Percentiles rank a stretch among this genome's conserved stretches.
These are phyloP conservation scores for Pythium folliculosum DNA, from an alignment of 352 stramenopile genomes.

Conservation along the genomic window DNA sequence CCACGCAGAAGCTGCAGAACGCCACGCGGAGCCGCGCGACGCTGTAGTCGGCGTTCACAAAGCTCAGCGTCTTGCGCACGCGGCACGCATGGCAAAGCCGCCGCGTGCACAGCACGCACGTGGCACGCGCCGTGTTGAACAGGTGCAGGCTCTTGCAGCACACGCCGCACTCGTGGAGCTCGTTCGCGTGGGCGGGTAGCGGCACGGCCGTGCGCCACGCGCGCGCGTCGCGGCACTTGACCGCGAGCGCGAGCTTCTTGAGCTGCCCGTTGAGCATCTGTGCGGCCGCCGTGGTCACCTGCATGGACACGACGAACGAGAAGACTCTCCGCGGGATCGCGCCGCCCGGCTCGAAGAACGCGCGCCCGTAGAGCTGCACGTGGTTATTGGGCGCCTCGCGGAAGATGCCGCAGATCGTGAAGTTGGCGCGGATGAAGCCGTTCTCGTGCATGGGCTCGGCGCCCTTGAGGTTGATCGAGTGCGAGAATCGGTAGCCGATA, in stretches of 20 bases:
- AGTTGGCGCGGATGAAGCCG: slow-evolving; percentile 33
- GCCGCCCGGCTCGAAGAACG: slow-evolving; percentile 35
- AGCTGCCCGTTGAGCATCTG: slow-evolving; percentile 2
- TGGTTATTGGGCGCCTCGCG: slow-evolving; percentile 31
- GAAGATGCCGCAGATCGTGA: slow-evolving; percentile 42
- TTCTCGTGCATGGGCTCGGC: not conserved
- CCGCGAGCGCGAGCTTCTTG: slow-evolving; percentile 20
- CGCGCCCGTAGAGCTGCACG: slow-evolving; percentile 40
- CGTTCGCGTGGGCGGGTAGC: not conserved
- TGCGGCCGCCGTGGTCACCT: not conserved
- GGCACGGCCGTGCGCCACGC: slow-evolving; percentile 16
- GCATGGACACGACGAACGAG: not conserved
- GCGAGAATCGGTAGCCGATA: slow-evolving; percentile 53
- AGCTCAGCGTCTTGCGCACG: slow-evolving; percentile 19
- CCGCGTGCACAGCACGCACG: slow-evolving; percentile 16
- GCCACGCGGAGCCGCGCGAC: slow-evolving; percentile 8
- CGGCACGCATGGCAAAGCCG: slow-evolving; percentile 17
- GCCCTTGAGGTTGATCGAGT: slow-evolving; percentile 37
- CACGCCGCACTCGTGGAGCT: slow-evolving; percentile 2
- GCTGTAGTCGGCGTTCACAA: slow-evolving; percentile 9
- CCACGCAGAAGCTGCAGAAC: slow-evolving; percentile 20
- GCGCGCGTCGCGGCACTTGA: slow-evolving; percentile 9
- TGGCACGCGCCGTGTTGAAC: slow-evolving; percentile 12
- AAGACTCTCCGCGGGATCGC: slow-evolving; percentile 36
- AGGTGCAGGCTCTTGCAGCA: slow-evolving; percentile 18